Evolutionary conservation across 73 alveolate species (phyloP).

Genomic region (Paramecium tetraurelia): DNA sequence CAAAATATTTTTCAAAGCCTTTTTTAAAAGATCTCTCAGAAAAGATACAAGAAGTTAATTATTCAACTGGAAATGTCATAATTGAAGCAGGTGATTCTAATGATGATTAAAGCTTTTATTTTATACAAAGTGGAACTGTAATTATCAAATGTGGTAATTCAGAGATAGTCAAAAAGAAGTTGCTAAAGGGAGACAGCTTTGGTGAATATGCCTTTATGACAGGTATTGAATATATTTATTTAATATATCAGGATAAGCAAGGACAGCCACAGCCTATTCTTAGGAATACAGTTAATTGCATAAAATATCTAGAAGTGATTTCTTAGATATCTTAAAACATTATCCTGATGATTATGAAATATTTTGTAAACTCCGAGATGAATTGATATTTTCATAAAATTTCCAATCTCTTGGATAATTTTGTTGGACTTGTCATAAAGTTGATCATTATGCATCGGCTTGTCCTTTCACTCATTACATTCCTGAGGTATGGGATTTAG

Average conservation of each 20-base stretch:
- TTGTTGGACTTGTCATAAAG: constrained; percentile 32
- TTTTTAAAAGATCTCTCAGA: background rate
- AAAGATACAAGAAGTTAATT: background rate
- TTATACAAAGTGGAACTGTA: background rate
- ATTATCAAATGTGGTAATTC: background rate
- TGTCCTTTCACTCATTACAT: constrained; percentile 51
- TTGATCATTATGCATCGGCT: constrained; percentile 1
- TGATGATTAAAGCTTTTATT: background rate
- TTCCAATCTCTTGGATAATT: constrained; percentile 1
- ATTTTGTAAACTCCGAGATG: constrained; percentile 42
- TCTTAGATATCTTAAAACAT: background rate
- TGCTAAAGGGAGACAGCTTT: background rate
- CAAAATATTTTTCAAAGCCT: background rate
- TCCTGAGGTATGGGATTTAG: background rate
- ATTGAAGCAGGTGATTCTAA: background rate
- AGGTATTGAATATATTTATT: background rate
- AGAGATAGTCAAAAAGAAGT: background rate
- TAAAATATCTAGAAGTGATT: constrained; percentile 39
- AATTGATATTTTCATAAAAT: background rate
- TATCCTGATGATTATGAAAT: constrained; percentile 55
- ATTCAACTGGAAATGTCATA: background rate
- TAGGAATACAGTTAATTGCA: background rate
- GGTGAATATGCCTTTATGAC: constrained; percentile 48
- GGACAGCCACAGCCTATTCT: constrained; percentile 54
- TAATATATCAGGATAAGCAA: constrained; percentile 13